Evolutionary conservation across 352 stramenopile species (phyloP).

Genomic region (Nothophytophthora sp.): DNA sequence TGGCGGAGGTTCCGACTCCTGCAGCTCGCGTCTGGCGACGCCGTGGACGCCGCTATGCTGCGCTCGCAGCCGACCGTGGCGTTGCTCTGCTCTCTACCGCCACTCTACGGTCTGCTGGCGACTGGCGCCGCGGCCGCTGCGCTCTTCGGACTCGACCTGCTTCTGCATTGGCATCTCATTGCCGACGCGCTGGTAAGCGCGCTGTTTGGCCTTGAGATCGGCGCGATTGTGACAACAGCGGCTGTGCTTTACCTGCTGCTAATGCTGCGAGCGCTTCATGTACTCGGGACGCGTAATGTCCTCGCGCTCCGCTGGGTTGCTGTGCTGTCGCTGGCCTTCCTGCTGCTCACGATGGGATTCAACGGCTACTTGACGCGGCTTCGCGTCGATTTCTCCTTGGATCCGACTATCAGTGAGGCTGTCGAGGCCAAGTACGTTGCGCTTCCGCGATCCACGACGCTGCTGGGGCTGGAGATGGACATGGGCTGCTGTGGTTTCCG

Average conservation of each 20-base stretch:
- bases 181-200: conserved; percentile 32
- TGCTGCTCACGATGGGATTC: conserved; percentile 30
- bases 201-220: conserved; percentile 47
- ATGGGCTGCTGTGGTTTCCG: conserved; percentile 56
- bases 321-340: conserved; percentile 26
- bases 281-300: conserved; percentile 29
- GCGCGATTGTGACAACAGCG: conserved; percentile 13
- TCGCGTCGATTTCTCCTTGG: conserved; percentile 30
- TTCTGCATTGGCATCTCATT: conserved; percentile 36
- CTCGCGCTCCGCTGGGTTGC: conserved; percentile 36
- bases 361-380: conserved; percentile 32
- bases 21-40: conserved; percentile 25
- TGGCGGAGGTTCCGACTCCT: conserved; percentile 46
- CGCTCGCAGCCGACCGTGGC: conserved; percentile 27
- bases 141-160: conserved; percentile 42
- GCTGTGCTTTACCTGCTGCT: conserved; percentile 25
- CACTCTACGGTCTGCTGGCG: conserved; percentile 29
- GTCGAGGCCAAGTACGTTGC: conserved; percentile 34
- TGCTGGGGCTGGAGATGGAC: conserved; percentile 39
- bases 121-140: conserved; percentile 25
- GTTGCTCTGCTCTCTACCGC: conserved; percentile 43
- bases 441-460: conserved; percentile 12
- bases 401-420: conserved; percentile 31
- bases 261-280: conserved; percentile 24
- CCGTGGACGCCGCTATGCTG: conserved; percentile 27